phyloP scores from a whole-genome alignment of 352 stramenopile genomes.

The Globisporangium polare region DNA sequence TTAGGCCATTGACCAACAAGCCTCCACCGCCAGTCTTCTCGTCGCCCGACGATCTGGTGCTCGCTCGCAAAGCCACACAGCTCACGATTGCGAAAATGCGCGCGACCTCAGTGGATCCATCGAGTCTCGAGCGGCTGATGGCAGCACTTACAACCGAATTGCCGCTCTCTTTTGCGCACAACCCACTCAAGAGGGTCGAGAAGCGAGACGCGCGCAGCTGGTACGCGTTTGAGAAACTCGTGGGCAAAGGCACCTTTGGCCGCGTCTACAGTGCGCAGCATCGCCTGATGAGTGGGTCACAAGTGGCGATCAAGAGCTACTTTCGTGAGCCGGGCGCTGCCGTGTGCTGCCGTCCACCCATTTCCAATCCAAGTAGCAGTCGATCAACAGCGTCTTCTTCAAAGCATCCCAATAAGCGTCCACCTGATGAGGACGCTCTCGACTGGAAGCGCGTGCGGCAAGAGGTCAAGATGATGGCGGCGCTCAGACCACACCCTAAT shows the following conservation, averaged over 20 bases:
- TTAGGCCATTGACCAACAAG: background rate
- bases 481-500: conserved; percentile 31
- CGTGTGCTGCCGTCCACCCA: conserved; percentile 25
- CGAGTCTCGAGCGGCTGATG: background rate
- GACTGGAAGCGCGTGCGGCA: conserved; percentile 64
- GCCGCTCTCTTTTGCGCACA: background rate
- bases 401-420: background rate
- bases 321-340: conserved; percentile 28
- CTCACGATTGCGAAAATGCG: background rate
- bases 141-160: background rate
- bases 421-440: conserved; percentile 22
- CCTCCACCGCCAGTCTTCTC: background rate
- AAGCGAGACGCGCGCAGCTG: conserved; percentile 20
- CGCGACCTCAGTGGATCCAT: background rate
- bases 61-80: conserved; percentile 4
- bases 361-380: background rate
- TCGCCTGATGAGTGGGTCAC: conserved; percentile 32
- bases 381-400: background rate
- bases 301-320: conserved; percentile 71
- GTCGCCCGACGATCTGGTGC: background rate
- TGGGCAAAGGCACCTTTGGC: conserved; percentile 53
- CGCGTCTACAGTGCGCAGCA: conserved; percentile 42
- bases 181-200: conserved; percentile 13
- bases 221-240: conserved; percentile 43
- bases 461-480: conserved; percentile 46